A percentile compares a stretch with the other conserved stretches of the same genome.
Conservation (phyloP, 1,284 basidiomycete genomes). For the Polyporus tsugae region DNA sequence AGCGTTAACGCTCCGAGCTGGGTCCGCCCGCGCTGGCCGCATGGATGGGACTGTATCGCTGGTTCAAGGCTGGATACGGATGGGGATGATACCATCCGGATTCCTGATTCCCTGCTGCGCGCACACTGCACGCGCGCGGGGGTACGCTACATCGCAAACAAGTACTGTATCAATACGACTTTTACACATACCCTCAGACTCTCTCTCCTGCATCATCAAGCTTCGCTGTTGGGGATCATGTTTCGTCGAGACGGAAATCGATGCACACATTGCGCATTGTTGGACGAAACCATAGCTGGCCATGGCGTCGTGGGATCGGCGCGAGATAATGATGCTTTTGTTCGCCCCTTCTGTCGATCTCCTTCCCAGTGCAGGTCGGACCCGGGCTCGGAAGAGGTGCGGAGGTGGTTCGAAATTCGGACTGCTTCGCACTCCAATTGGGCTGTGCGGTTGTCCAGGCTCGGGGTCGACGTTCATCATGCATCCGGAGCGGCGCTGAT, state of each 20-base stretch:
- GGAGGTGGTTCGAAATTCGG: not conserved
- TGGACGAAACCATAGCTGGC: not conserved
- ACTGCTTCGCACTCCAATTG: not conserved
- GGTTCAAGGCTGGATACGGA: not conserved
- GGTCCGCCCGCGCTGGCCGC: slow-evolving; percentile 2
- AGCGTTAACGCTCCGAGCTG: too few species aligned
- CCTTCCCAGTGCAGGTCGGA: not conserved
- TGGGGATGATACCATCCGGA: slow-evolving; percentile 2
- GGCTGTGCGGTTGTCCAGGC: too few species aligned
- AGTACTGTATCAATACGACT: slow-evolving; percentile 4
- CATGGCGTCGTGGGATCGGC: not conserved
- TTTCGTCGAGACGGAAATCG: not conserved
- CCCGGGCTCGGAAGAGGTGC: not conserved
- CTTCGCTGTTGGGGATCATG: not conserved
- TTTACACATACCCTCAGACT: not conserved
- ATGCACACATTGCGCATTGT: not conserved
- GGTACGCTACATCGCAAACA: slow-evolving; percentile 2
- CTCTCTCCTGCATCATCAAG: slow-evolving; percentile 1
- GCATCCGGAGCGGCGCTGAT: not conserved
- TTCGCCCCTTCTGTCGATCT: slow-evolving; percentile 10
- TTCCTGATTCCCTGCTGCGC: not conserved
- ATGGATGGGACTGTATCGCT: slow-evolving; percentile 8
- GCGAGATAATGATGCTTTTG: not conserved
- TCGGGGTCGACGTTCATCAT: too few species aligned
- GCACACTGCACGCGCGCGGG: not conserved